phyloP scores from a whole-genome alignment of 139 green algal genomes.

The Micractinium sp. region DNA sequence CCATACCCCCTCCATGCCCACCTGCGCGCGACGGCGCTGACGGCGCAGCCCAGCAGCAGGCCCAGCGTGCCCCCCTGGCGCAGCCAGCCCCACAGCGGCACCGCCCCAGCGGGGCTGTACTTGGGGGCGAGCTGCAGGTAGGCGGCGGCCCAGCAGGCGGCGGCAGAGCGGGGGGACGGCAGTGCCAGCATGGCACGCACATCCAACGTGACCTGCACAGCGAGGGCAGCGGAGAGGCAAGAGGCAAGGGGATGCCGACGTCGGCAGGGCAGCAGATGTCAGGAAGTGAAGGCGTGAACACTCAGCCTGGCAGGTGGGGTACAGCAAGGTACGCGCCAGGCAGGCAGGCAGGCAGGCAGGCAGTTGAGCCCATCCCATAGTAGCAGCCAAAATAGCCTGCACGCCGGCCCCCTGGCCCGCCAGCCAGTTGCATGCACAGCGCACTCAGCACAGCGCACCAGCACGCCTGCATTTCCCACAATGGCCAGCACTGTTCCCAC shows the following conservation, averaged over 20 bases:
- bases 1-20: background rate
- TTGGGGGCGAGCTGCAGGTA: background rate
- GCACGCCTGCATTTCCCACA: background rate
- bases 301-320: background rate
- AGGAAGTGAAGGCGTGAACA: background rate
- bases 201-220: background rate
- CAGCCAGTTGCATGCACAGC: no score
- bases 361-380: no score
- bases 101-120: background rate
- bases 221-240: background rate
- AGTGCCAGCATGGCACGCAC: background rate
- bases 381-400: no score
- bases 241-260: background rate
- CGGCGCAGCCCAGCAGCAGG: background rate
- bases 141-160: background rate
- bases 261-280: background rate
- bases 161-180: background rate
- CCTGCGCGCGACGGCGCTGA: background rate
- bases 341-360: no score
- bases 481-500: background rate
- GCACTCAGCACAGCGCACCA: no score
- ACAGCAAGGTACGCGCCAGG: no score
- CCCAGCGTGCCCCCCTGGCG: slow-evolving; percentile 1
- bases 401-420: no score
- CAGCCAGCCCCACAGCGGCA: slow-evolving; percentile 11